Percentiles rank a stretch among this genome's conserved stretches.
Conservation (phyloP, 2,329 filamentous ascomycete species). For the Pestalotiopsis sp. region DNA sequence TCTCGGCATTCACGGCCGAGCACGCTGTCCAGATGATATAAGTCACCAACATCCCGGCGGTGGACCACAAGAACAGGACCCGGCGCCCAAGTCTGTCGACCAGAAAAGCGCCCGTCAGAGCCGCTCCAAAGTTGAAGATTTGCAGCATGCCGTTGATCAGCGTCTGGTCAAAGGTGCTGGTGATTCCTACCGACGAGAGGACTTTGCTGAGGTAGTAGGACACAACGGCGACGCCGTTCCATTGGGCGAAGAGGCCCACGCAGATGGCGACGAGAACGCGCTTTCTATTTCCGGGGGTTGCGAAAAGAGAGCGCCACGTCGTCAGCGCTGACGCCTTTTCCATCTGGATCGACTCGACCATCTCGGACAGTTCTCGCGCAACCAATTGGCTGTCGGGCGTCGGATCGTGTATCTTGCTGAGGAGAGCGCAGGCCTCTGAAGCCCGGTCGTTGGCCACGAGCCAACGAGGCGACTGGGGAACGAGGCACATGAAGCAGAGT, state of each 20-base stretch:
- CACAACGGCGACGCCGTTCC: conserved; percentile 36
- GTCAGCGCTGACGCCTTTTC: conserved; percentile 17
- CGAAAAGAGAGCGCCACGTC: conserved; percentile 45
- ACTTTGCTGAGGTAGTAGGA: conserved; percentile 38
- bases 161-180: conserved; percentile 30
- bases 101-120: conserved; percentile 6
- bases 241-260: conserved; percentile 60
- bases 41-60: conserved; percentile 30
- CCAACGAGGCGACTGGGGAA: conserved; percentile 27
- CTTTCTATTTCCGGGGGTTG: conserved; percentile 56
- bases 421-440: conserved; percentile 34
- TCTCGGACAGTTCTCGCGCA: conserved; percentile 43
- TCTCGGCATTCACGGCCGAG: conserved; percentile 35
- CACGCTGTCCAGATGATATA: conserved; percentile 39
- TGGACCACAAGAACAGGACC: conserved; percentile 18
- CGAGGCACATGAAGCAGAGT: background rate
- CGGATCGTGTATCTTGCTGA: conserved; percentile 38
- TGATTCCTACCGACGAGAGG: conserved; percentile 34
- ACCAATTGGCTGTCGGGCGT: conserved; percentile 41
- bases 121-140: conserved; percentile 12
- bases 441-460: conserved; percentile 34
- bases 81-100: conserved; percentile 18
- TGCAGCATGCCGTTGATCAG: conserved; percentile 34
- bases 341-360: conserved; percentile 22
- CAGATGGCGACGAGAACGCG: conserved; percentile 54